Conservation (phyloP, 345 rosid genomes). For the Acer campestre region DNA sequence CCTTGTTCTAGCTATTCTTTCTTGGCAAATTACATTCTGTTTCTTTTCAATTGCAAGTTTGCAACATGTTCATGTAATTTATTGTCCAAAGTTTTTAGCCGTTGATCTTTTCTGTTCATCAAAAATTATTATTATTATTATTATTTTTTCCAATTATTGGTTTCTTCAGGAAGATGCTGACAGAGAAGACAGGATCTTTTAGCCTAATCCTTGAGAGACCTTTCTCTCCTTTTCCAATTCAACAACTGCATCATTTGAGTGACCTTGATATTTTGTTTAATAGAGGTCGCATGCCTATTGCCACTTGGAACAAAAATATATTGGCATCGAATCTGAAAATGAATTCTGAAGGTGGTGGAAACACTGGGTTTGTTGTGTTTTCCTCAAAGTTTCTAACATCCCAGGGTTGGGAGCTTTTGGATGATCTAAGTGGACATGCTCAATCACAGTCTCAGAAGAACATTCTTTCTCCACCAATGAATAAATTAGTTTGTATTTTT, state of each 20-base stretch:
- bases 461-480: constrained; percentile 41
- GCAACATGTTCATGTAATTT: not conserved
- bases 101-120: constrained; percentile 25
- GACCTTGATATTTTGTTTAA: constrained; percentile 71
- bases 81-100: constrained; percentile 2
- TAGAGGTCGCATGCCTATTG: constrained; percentile 70
- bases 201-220: constrained; percentile 91
- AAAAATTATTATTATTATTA: constrained; percentile 26
- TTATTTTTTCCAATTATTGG: constrained; percentile 38
- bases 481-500: constrained; percentile 68
- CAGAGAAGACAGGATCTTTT: constrained; percentile 53
- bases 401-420: constrained; percentile 62
- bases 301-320: constrained; percentile 66
- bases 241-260: constrained; percentile 45
- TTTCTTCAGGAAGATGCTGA: constrained; percentile 72
- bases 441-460: constrained; percentile 40
- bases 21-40: not conserved
- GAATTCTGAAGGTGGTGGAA: constrained; percentile 55
- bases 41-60: not conserved
- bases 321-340: constrained; percentile 54
- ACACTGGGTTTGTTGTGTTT: constrained; percentile 75
- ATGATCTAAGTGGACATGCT: constrained; percentile 39
- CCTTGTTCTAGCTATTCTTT: not conserved
- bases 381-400: constrained; percentile 68
- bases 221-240: constrained; percentile 77